phyloP scores from a whole-genome alignment of 2,329 filamentous ascomycete species.

The Aspergillus latus region DNA sequence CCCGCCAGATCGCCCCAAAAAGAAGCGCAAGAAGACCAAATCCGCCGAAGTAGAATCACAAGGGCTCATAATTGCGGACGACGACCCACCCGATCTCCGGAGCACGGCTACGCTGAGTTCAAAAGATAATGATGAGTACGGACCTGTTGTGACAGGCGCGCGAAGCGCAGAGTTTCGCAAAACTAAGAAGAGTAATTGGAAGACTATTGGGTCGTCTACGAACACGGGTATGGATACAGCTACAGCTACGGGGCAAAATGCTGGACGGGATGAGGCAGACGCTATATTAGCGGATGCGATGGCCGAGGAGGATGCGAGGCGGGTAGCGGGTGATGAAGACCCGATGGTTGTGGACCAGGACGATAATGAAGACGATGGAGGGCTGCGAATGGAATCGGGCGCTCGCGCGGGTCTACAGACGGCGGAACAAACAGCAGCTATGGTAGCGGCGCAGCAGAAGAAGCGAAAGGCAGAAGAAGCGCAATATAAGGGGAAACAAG shows the following conservation, averaged over 20 bases:
- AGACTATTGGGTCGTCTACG: conserved; percentile 51
- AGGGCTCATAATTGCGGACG: conserved; percentile 32
- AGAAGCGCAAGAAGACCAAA: conserved; percentile 56
- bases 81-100: conserved; percentile 42
- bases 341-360: conserved; percentile 42
- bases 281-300: conserved; percentile 73
- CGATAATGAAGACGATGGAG: conserved; percentile 35
- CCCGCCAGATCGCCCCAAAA: conserved; percentile 51
- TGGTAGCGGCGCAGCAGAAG: conserved; percentile 65
- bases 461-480: conserved; percentile 49
- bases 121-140: conserved; percentile 39
- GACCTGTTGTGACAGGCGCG: conserved; percentile 30
- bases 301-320: conserved; percentile 60
- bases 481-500: conserved; percentile 32
- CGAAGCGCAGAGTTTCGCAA: conserved; percentile 61
- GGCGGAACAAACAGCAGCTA: conserved; percentile 71
- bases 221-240: conserved; percentile 20
- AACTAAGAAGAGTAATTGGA: conserved; percentile 79
- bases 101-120: conserved; percentile 20
- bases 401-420: conserved; percentile 84
- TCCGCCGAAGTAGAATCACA: conserved; percentile 6
- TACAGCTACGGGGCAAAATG: conserved; percentile 22
- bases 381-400: conserved; percentile 78
- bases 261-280: conserved; percentile 68
- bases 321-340: conserved; percentile 54